These are phyloP conservation scores for Sclerotinia borealis DNA, from an alignment of 2,329 filamentous ascomycete genomes.

Conservation along the genomic window DNA sequence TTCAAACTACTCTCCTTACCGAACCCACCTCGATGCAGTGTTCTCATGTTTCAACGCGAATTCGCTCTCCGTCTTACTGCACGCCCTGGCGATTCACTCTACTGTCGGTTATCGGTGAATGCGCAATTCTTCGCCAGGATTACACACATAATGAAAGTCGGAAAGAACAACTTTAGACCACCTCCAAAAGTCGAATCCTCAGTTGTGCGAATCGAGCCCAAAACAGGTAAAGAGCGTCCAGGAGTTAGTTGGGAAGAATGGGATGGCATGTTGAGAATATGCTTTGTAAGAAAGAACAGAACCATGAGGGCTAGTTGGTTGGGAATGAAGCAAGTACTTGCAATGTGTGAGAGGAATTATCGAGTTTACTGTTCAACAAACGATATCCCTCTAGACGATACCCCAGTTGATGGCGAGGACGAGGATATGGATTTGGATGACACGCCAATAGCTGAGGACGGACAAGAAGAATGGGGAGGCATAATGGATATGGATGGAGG, in stretches of 20 bases:
- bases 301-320: constrained; percentile 78
- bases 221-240: constrained; percentile 68
- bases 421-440: constrained; percentile 43
- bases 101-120: constrained; percentile 86
- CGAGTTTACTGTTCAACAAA: constrained; percentile 85
- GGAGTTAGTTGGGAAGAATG: constrained; percentile 92
- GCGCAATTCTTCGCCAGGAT: constrained; percentile 85
- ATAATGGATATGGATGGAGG: constrained; percentile 45
- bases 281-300: constrained; percentile 86
- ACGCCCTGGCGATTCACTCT: constrained; percentile 79
- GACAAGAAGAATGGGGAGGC: constrained; percentile 45
- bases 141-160: constrained; percentile 79
- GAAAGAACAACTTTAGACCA: constrained; percentile 93
- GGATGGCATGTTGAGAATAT: constrained; percentile 79
- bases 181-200: constrained; percentile 89
- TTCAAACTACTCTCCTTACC: constrained; percentile 78
- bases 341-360: constrained; percentile 83
- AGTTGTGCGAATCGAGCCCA: constrained; percentile 84
- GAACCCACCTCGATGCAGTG: constrained; percentile 73
- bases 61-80: constrained; percentile 89
- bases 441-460: constrained; percentile 37
- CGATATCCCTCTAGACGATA: constrained; percentile 71
- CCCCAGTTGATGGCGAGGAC: constrained; percentile 38
- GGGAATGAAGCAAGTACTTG: constrained; percentile 72
- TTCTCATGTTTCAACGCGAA: constrained; percentile 96